phyloP scores from a whole-genome alignment of 2,329 filamentous ascomycete species.

The Rhynchosporium secalis region DNA sequence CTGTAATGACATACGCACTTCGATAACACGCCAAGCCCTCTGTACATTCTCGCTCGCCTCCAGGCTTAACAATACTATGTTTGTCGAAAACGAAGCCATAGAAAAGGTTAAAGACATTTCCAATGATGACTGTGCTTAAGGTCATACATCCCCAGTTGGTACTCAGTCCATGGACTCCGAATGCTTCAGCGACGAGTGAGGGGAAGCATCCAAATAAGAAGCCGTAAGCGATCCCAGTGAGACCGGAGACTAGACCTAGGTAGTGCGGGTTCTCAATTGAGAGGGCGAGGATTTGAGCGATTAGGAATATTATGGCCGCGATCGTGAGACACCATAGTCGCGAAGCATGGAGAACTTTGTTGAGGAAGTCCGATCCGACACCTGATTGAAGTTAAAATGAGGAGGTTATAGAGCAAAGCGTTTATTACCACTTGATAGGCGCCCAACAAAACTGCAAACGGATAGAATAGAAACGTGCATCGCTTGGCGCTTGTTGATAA shows the following conservation, averaged over 20 bases:
- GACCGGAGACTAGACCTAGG: slow-evolving; percentile 74
- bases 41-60: slow-evolving; percentile 72
- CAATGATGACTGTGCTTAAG: slow-evolving; percentile 79
- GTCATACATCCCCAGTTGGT: slow-evolving; percentile 98
- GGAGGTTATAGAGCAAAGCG: too few relatives aligned
- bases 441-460: slow-evolving; percentile 79
- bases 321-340: slow-evolving; percentile 89
- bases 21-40: slow-evolving; percentile 81
- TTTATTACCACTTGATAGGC: slow-evolving; percentile 68
- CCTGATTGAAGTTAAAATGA: slow-evolving; percentile 48
- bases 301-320: slow-evolving; percentile 73
- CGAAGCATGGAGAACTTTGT: slow-evolving; percentile 76
- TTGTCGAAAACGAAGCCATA: slow-evolving; percentile 83
- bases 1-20: slow-evolving; percentile 76
- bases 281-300: slow-evolving; percentile 76
- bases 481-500: slow-evolving; percentile 79
- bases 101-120: slow-evolving; percentile 89
- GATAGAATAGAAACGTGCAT: slow-evolving; percentile 96
- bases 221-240: slow-evolving; percentile 88
- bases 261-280: slow-evolving; percentile 74
- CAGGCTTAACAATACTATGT: slow-evolving; percentile 68
- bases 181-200: slow-evolving; percentile 83
- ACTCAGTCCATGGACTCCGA: slow-evolving; percentile 83
- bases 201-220: slow-evolving; percentile 94
- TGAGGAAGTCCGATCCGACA: slow-evolving; percentile 86